phyloP scores from a whole-genome alignment of 768 basidiomycete genomes.

The Boletus vinaceobasis region DNA sequence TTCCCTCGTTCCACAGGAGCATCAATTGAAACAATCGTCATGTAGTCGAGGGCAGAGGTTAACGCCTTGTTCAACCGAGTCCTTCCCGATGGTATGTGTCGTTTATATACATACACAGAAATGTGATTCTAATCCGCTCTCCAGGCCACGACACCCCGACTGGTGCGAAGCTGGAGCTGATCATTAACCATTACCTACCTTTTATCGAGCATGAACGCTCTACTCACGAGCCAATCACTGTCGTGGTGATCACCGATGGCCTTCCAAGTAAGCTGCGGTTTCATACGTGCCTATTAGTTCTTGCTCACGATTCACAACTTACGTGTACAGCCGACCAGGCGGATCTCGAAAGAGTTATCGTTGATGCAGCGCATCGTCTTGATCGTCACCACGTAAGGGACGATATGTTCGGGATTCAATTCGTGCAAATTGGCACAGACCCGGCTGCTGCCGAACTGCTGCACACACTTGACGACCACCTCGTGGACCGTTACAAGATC shows the following conservation, averaged over 20 bases:
- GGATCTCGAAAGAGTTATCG: slow-evolving; percentile 29
- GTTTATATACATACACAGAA: not conserved
- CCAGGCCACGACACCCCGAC: slow-evolving; percentile 36
- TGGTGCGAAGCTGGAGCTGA: slow-evolving; percentile 35
- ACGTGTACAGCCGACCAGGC: slow-evolving; percentile 25
- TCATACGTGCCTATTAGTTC: not conserved
- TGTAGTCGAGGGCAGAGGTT: slow-evolving; percentile 23
- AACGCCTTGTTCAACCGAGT: slow-evolving; percentile 24
- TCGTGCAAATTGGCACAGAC: slow-evolving; percentile 45
- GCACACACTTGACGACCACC: slow-evolving; percentile 39
- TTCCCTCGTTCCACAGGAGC: not conserved
- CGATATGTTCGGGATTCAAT: slow-evolving; percentile 44
- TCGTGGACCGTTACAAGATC: slow-evolving; percentile 30
- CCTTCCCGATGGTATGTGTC: slow-evolving; percentile 20
- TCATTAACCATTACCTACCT: slow-evolving; percentile 38
- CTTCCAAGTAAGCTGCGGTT: slow-evolving; percentile 35
- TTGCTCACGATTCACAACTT: not conserved
- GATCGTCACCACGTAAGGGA: slow-evolving; percentile 34
- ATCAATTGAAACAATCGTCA: not conserved
- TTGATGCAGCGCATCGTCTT: slow-evolving; percentile 38
- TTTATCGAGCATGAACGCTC: slow-evolving; percentile 26
- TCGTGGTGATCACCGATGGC: slow-evolving; percentile 39
- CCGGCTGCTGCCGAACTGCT: slow-evolving; percentile 37
- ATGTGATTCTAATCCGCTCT: not conserved
- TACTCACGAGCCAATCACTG: slow-evolving; percentile 34